Evolutionary conservation across 2,329 filamentous ascomycete genomes (phyloP), one percentile per base, ranked within the genome.

Genomic region (Coniochaeta hoffmannii): DNA sequence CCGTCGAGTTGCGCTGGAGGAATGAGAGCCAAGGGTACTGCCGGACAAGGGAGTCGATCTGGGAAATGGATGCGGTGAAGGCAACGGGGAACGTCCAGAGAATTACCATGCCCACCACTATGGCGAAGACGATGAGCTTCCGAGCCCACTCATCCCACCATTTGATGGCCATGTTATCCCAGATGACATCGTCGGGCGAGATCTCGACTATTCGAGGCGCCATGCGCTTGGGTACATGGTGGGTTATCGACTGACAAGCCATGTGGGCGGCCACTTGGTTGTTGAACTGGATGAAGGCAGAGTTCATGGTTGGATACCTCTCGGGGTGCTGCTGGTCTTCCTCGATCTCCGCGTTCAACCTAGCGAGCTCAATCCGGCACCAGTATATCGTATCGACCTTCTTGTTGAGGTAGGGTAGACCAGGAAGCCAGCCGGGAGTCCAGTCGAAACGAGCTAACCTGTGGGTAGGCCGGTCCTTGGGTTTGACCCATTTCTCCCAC

Each of bases 221-320:
- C 94, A 99, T 99, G 49, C 96, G 89, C 63, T 89, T 89, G 1
- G 94, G 94, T 1, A 96, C 71, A 64, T 99, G 94, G 68, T 97
- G 91, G 36, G 88, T 91, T 49, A 95, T 80, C 50, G 90, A 86
- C 68, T 99, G 94, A 68, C 91, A 97, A 56, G 93, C 94, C 94
- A 99, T 97, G 65, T 99, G 94, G 0, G 94, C 94, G 6, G 93
- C 92, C 1, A 97, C 89, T 68, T 99, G 94, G 66, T 97, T 88
- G 66, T 99, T 96, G 78, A 99, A 99, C 68, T 99, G 94, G 58
- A 99, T 91, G 63, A 99, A 99, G 0, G 94, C 94, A 1, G 93
- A 96, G 65, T 89, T 96, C 91, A 97, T 95, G 50, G 92, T 73
- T 0, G 93, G 92, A 59, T 90, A 97, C 4, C 87, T 84, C 61